Evolutionary conservation across 176 grass and related monocot genomes (phyloP).

Genomic region (Ensete glaucum): DNA sequence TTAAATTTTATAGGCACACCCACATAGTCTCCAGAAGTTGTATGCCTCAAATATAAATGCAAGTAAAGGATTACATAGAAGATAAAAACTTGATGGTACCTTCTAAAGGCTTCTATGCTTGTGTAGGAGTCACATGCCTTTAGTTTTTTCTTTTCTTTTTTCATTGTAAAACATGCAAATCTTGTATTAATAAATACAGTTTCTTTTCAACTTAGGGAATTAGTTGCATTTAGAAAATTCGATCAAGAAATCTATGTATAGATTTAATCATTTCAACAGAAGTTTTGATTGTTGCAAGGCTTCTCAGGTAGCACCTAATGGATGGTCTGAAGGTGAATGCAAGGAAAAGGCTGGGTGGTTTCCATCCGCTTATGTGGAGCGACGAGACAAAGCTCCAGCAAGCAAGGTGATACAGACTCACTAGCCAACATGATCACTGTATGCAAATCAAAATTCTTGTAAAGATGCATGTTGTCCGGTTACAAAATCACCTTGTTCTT

Average conservation of each 20-base stretch:
- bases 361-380: slow-evolving; percentile 81
- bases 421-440: slow-evolving; percentile 38
- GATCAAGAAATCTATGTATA: slow-evolving; percentile 4
- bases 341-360: slow-evolving; percentile 92
- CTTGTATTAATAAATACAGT: background rate
- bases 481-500: no score
- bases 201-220: background rate
- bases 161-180: background rate
- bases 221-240: background rate
- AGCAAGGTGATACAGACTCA: slow-evolving; percentile 63
- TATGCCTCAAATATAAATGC: background rate
- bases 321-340: slow-evolving; percentile 96
- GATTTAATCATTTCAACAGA: background rate
- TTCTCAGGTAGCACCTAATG: slow-evolving; percentile 58
- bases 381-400: slow-evolving; percentile 69
- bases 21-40: background rate
- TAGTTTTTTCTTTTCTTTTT: background rate
- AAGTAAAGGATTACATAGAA: background rate
- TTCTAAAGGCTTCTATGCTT: background rate
- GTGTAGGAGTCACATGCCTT: background rate
- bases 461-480: slow-evolving; percentile 1
- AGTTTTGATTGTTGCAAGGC: slow-evolving; percentile 23
- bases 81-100: background rate
- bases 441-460: slow-evolving; percentile 2
- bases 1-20: background rate